Evolutionary conservation across 805 yeast species (phyloP).

Genomic region (Metschnikowia peoriensis): DNA sequence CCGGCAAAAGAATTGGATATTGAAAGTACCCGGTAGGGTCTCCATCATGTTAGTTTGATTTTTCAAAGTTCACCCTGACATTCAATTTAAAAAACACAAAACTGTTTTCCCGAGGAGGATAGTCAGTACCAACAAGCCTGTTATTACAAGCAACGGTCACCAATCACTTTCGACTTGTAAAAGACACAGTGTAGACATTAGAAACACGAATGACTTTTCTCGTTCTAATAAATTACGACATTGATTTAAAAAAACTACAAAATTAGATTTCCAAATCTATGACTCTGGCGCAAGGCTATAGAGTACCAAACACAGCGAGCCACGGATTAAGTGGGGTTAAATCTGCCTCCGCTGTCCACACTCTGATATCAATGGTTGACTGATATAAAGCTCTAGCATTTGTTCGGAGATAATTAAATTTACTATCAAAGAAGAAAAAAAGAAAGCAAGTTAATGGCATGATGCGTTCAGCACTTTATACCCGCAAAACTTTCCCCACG

Average conservation of each 20-base stretch:
- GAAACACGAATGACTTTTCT: no score
- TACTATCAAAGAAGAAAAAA: constrained; percentile 26
- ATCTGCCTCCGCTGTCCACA: constrained; percentile 50
- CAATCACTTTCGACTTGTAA: no score
- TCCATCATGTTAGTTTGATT: no score
- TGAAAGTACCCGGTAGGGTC: no score
- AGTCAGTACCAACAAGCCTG: no score
- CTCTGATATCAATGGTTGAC: constrained; percentile 28
- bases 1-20: no score
- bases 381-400: constrained; percentile 42
- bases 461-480: neutral
- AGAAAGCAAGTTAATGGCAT: neutral
- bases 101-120: no score
- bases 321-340: constrained; percentile 4
- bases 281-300: constrained; percentile 3
- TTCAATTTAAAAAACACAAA: no score
- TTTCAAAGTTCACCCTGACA: no score
- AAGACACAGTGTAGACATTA: no score
- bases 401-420: constrained; percentile 29
- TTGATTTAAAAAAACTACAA: neutral
- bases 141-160: no score
- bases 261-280: constrained; percentile 1
- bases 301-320: constrained; percentile 8
- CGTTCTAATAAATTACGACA: neutral
- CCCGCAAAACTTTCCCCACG: neutral